Base-by-base conservation (phyloP, 768 basidiomycete species). In the Lactarius quietus region DNA sequence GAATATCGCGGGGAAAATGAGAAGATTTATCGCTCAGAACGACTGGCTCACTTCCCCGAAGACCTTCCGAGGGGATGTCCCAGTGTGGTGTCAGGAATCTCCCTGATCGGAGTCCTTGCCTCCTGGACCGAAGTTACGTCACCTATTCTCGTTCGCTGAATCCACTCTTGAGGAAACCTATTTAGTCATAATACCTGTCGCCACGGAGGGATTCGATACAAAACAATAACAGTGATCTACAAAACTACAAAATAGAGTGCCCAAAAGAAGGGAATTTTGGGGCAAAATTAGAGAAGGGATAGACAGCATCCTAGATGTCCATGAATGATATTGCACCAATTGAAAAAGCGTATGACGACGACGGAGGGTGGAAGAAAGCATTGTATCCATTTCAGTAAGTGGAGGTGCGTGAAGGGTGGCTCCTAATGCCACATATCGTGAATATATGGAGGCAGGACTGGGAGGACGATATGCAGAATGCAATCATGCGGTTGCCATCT, bases 401-500 rank as follows among this genome's bases (percentile, higher is more conserved):
- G 38, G 31, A 28, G 3, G 45, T n/a, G 43, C 28, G 35, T 26
- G 35, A 28, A 57, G 33, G 33, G 28, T 10, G 58, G 39, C 38
- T 57, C 15, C 48, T 48, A 14, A 45, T 64, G 33, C 52, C 54
- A 29, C 28, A 39, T 26, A 56, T 6, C 17, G 33, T 26, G 29
- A 36, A 9, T 18, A 51, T 54, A 59, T 55, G 28, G 31, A 55
- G 39, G 66, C 55, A 68, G 66, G 23, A 45, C 29, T 33, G 35
- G 17, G 65, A 43, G 57, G 55, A 38, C 52, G 43, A 59, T 31
- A 53, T 57, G 67, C 62, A 59, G 68, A 58, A 59, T 36, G 64
- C 23, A 56, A 61, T 80, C 72, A 92, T 74, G 89, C 89, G 55
- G 85, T 87, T 64, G 88, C 88, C 83, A 95, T 87, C 87, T 93